Conservation (phyloP, 192 early-diverging fungal genomes). For the Coemansia sp. region DNA sequence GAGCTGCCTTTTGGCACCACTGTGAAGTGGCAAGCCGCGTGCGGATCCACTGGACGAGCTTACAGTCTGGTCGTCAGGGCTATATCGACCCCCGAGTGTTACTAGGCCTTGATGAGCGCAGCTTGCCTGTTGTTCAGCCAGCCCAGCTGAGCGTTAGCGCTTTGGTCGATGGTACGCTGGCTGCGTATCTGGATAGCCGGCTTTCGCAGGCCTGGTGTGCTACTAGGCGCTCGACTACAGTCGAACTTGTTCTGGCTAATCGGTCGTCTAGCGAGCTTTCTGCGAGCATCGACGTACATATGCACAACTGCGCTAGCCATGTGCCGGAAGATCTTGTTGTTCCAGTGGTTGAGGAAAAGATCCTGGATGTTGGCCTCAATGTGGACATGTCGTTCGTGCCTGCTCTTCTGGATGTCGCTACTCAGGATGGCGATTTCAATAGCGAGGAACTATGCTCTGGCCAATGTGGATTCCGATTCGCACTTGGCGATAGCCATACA, state of each 20-base stretch:
- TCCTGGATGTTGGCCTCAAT: not conserved
- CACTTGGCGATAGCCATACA: not conserved
- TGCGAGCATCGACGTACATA: not conserved
- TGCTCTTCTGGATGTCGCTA: not conserved
- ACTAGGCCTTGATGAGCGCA: conserved; percentile 9
- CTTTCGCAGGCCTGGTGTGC: conserved; percentile 19
- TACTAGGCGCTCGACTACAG: not conserved
- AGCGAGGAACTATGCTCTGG: not conserved
- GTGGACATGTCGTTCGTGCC: conserved; percentile 1
- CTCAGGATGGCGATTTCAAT: not conserved
- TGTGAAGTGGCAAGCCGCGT: conserved; percentile 35
- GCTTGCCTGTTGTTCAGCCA: conserved; percentile 19
- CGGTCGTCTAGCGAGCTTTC: conserved; percentile 6
- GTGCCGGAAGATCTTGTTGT: not conserved
- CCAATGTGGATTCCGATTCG: not conserved
- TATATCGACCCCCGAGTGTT: conserved; percentile 35
- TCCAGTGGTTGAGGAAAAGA: not conserved
- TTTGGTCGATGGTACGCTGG: conserved; percentile 6
- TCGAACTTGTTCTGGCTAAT: conserved; percentile 25
- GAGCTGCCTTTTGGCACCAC: conserved; percentile 33
- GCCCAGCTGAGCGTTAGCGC: conserved; percentile 12
- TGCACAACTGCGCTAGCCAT: not conserved
- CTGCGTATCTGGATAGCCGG: conserved; percentile 10
- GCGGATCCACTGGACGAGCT: conserved; percentile 32
- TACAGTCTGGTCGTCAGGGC: conserved; percentile 26